Conservation (phyloP, 2,329 filamentous ascomycete species). For the Hypoxylon sp. region DNA sequence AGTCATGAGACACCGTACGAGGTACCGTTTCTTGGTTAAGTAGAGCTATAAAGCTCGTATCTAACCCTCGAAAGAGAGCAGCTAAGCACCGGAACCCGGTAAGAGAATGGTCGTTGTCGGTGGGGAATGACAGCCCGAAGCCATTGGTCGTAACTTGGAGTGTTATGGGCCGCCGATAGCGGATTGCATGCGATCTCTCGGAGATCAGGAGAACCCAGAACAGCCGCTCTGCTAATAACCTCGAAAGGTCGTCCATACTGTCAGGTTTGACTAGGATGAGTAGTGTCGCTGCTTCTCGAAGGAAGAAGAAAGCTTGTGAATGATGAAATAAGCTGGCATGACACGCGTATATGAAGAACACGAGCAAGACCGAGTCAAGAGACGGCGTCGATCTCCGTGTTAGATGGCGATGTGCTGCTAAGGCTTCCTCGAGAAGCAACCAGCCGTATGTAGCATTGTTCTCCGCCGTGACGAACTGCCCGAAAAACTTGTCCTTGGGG, state of each 20-base stretch:
- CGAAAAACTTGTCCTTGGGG: constrained; percentile 53
- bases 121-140: constrained; percentile 48
- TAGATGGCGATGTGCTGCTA: constrained; percentile 55
- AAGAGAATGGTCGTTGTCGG: constrained; percentile 53
- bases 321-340: constrained; percentile 61
- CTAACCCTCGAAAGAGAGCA: constrained; percentile 60
- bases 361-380: constrained; percentile 59
- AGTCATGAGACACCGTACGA: constrained; percentile 52
- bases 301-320: constrained; percentile 61
- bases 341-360: constrained; percentile 63
- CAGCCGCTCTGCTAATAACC: constrained; percentile 55
- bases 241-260: constrained; percentile 46
- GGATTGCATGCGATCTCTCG: constrained; percentile 62
- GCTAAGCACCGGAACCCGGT: constrained; percentile 60
- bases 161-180: constrained; percentile 62
- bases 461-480: constrained; percentile 54
- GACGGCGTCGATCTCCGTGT: constrained; percentile 56
- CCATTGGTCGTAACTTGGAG: constrained; percentile 59
- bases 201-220: constrained; percentile 64
- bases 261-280: constrained; percentile 56
- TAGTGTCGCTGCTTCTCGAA: constrained; percentile 61
- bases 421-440: constrained; percentile 57
- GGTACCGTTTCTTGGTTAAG: constrained; percentile 58
- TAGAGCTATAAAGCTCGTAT: constrained; percentile 60
- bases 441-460: constrained; percentile 58